A percentile compares a stretch with the other conserved stretches of the same genome.
Conservation (phyloP, 805 yeast species). For the Wickerhamiella nectarea region DNA sequence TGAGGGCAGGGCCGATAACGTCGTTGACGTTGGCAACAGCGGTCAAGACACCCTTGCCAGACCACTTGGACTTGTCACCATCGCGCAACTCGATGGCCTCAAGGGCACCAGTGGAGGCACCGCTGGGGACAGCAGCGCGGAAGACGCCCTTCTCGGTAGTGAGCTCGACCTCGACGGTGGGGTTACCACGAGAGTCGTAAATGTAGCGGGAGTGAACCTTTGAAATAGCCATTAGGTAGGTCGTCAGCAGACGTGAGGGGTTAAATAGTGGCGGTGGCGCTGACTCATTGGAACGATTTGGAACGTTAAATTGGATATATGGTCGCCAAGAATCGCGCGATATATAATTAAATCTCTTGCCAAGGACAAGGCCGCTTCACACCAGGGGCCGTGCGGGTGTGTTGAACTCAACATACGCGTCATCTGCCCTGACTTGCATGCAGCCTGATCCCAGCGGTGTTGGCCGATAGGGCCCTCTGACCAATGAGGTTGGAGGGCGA, state of each 20-base stretch:
- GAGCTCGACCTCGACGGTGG: constrained; percentile 97
- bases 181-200: constrained; percentile 99
- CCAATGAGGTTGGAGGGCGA: too few species aligned
- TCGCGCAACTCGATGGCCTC: constrained; percentile 98
- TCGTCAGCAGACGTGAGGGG: not conserved
- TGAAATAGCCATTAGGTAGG: constrained; percentile 56
- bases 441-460: too few species aligned
- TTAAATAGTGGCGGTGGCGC: not conserved
- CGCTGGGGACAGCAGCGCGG: constrained; percentile 98
- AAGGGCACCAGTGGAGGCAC: constrained; percentile 98
- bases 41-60: constrained; percentile 95
- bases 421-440: too few species aligned
- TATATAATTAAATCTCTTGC: too few species aligned
- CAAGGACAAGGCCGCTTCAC: too few species aligned
- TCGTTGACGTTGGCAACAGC: constrained; percentile 95
- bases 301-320: not conserved
- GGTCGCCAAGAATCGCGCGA: not conserved
- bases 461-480: too few species aligned
- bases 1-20: constrained; percentile 84
- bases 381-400: too few species aligned
- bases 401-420: too few species aligned
- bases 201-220: constrained; percentile 91
- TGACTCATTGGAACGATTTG: too few species aligned
- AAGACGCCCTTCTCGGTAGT: constrained; percentile 84
- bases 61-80: constrained; percentile 94